These are phyloP conservation scores for Chaetomiaceae sp. DNA, from an alignment of 2,329 filamentous ascomycete genomes.

Conservation along the genomic window DNA sequence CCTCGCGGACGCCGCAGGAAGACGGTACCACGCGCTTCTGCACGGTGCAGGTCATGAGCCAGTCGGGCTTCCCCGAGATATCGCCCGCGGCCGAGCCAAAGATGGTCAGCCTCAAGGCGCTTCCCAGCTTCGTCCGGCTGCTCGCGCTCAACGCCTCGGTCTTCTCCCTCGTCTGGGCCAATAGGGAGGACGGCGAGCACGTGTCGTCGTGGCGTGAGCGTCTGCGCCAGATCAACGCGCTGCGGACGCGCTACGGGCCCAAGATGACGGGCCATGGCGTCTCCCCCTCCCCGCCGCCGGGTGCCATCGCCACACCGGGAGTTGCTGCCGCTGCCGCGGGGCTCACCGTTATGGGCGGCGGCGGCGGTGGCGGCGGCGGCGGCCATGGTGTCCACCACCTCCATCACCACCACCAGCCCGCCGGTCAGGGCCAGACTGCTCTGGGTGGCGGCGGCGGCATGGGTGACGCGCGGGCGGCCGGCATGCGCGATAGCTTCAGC, in stretches of 20 bases:
- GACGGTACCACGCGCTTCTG: slow-evolving; percentile 59
- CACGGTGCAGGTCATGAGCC: slow-evolving; percentile 83
- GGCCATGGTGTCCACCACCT: background rate
- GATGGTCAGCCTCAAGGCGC: slow-evolving; percentile 75
- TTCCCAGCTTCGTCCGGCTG: slow-evolving; percentile 82
- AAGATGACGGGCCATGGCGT: slow-evolving; percentile 33
- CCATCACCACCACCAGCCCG: slow-evolving; percentile 4
- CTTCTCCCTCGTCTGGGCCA: slow-evolving; percentile 86
- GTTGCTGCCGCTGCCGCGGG: background rate
- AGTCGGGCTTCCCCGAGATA: slow-evolving; percentile 84
- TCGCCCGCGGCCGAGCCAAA: slow-evolving; percentile 87
- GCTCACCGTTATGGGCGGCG: background rate
- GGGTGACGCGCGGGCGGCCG: slow-evolving; percentile 39
- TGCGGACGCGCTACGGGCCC: slow-evolving; percentile 64
- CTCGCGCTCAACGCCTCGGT: slow-evolving; percentile 90
- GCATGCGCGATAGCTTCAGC: slow-evolving; percentile 57
- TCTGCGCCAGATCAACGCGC: slow-evolving; percentile 74
- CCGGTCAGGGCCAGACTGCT: background rate
- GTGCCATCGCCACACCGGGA: slow-evolving; percentile 20
- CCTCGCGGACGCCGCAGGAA: slow-evolving; percentile 46
- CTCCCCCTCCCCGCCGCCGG: slow-evolving; percentile 13
- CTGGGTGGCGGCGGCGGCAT: background rate
- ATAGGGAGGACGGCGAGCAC: slow-evolving; percentile 72
- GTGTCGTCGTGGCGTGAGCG: slow-evolving; percentile 86
- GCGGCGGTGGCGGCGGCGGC: background rate